Evolutionary conservation across 225 moss, liverwort and hornwort genomes (phyloP), one percentile per base, ranked within the genome.

Genomic region (Pseudisothecium myosuroides): DNA sequence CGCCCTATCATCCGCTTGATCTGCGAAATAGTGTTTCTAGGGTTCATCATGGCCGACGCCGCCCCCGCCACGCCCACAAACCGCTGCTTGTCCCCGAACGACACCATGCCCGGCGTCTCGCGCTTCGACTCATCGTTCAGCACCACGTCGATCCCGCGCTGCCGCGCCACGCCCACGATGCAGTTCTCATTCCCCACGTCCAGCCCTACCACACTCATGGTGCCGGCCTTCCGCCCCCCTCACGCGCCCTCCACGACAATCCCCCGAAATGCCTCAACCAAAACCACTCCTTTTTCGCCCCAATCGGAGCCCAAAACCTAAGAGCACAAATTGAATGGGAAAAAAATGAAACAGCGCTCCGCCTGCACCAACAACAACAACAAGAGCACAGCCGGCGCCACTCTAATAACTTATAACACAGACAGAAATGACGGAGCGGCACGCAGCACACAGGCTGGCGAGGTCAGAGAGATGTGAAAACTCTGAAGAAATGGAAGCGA

Each of bases 181-280:
- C 97, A 96, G 97, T 97, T 99, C 94, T 99, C 99, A 92, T 97
- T 99, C 22, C 97, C 99, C 66, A 99, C 95, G 80, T 99, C 99
- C 82, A 99, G 85, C 85, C 97, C 99, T 84, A 99, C 99, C 94
- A 99, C 99, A 58, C 99, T 99, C 99, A 99, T 99, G 92, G 95
- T 98, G 95, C 88, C 80, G 67, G 49, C 67, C 88, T 60, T 66
- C 73, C 85, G 86, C 58, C 11, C 58, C 58, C 7, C 39, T 79
- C 79, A 27, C 58, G 56, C 58, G 39, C 7, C n/a, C 58, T 58
- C 80, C 63, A 14, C 21, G 16, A 32, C 67, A 66, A 77, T 52
- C 39, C 78, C 39, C 76, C 7, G 0, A 5, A 28, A 50, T 26
- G 64, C 37, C 54, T 62, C 76, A 11, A 29, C 2, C 20, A 15